phyloP scores from a whole-genome alignment of 2,329 filamentous ascomycete species.

The Aspergillus nomiae region DNA sequence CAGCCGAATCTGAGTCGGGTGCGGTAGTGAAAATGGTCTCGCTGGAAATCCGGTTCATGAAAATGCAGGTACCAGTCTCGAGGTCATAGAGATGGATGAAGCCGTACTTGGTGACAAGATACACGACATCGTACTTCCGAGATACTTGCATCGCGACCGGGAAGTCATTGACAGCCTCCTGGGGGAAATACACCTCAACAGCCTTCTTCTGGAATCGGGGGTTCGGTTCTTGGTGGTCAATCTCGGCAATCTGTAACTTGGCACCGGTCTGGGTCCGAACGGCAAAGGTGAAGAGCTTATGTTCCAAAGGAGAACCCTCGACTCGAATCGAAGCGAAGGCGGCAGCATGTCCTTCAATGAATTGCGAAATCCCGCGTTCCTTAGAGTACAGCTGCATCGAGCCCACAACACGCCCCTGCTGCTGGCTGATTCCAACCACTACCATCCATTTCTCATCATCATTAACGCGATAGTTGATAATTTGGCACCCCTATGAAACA shows the following conservation, averaged over 20 bases:
- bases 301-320: constrained; percentile 85
- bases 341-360: constrained; percentile 95
- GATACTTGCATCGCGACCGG: constrained; percentile 97
- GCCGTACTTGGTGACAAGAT: constrained; percentile 97
- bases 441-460: constrained; percentile 98
- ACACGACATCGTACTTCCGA: constrained; percentile 93
- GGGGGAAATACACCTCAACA: constrained; percentile 96
- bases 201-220: constrained; percentile 92
- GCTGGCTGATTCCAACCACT: constrained; percentile 91
- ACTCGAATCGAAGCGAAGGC: constrained; percentile 87
- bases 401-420: constrained; percentile 89
- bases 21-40: constrained; percentile 98
- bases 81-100: constrained; percentile 99
- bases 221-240: constrained; percentile 89
- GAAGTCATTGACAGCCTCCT: constrained; percentile 95
- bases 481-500: constrained; percentile 77
- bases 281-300: constrained; percentile 95
- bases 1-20: constrained; percentile 77
- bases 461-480: constrained; percentile 99
- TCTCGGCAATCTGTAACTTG: constrained; percentile 96
- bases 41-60: constrained; percentile 99
- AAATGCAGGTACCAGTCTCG: constrained; percentile 92
- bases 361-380: constrained; percentile 94
- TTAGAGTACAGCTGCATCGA: constrained; percentile 97
- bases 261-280: constrained; percentile 86